These are phyloP conservation scores for Thalia dealbata DNA, from an alignment of 176 grass and related monocot species.

Conservation along the genomic window DNA sequence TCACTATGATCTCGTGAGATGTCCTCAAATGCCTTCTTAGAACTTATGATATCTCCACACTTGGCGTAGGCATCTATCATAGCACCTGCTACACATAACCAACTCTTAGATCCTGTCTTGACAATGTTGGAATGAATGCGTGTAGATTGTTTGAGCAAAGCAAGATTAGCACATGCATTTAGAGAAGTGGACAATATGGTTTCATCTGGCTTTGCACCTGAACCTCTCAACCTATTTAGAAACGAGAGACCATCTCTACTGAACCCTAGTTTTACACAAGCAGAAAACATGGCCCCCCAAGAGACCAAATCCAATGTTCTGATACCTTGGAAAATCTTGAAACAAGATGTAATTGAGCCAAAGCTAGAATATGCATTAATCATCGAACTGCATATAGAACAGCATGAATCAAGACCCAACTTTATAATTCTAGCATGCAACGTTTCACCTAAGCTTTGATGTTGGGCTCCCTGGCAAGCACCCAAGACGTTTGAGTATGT, in stretches of 20 bases:
- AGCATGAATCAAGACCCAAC: conserved; percentile 29
- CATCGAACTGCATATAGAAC: conserved; percentile 38
- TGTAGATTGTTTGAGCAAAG: conserved; percentile 30
- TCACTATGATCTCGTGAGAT: conserved; percentile 20
- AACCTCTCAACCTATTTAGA: conserved; percentile 28
- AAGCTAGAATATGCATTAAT: conserved; percentile 31
- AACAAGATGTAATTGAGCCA: conserved; percentile 18
- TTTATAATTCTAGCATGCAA: conserved; percentile 39
- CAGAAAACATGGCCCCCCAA: conserved; percentile 35
- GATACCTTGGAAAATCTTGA: conserved; percentile 28
- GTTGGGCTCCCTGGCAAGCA: conserved; percentile 23
- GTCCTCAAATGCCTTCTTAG: conserved; percentile 19
- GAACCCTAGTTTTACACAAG: conserved; percentile 37
- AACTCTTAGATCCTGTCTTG: conserved; percentile 29
- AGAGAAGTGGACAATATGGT: conserved; percentile 36
- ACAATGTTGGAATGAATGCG: conserved; percentile 35
- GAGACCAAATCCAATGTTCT: conserved; percentile 32
- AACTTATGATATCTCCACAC: conserved; percentile 35
- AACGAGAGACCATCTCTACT: conserved; percentile 23
- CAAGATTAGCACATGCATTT: conserved; percentile 37
- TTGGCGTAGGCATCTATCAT: conserved; percentile 54
- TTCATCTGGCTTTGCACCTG: conserved; percentile 27
- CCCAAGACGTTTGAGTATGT: conserved; percentile 34
- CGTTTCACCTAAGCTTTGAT: conserved; percentile 25
- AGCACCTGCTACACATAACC: conserved; percentile 36